A percentile compares a stretch with the other conserved stretches of the same genome.
phyloP scores from a whole-genome alignment of 176 grass and related monocot species.

The Oryza punctata region DNA sequence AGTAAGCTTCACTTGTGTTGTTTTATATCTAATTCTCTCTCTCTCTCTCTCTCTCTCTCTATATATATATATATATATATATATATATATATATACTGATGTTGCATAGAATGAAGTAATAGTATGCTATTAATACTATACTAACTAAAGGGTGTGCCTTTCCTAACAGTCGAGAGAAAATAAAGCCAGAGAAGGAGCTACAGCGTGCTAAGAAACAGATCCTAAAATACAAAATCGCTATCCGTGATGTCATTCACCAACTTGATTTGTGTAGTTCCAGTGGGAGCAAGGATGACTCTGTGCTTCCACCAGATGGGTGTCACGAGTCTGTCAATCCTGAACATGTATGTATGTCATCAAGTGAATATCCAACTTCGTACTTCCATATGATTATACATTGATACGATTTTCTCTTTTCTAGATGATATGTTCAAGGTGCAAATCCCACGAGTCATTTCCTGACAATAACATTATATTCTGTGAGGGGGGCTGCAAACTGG shows the following conservation, averaged over 20 bases:
- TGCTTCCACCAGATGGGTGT: constrained; percentile 47
- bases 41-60: neutral
- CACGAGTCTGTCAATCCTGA: constrained; percentile 47
- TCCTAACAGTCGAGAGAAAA: constrained; percentile 78
- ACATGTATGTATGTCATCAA: constrained; percentile 57
- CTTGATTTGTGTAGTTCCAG: constrained; percentile 69
- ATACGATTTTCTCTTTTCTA: constrained; percentile 47
- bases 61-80: neutral
- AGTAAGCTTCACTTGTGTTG: neutral
- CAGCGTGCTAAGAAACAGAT: constrained; percentile 94
- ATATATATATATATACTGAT: neutral
- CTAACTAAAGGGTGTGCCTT: constrained; percentile 36
- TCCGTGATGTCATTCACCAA: constrained; percentile 82
- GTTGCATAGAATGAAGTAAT: constrained; percentile 16
- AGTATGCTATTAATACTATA: constrained; percentile 38
- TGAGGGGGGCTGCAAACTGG: constrained; percentile 68
- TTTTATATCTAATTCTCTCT: constrained; percentile 19
- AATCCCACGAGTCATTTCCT: constrained; percentile 62
- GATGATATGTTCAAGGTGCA: constrained; percentile 67
- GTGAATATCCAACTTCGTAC: constrained; percentile 23
- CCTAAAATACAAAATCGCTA: constrained; percentile 83
- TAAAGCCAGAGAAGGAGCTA: constrained; percentile 96
- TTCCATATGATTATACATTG: constrained; percentile 30
- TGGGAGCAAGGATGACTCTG: constrained; percentile 48
- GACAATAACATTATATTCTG: constrained; percentile 66